Evolutionary conservation across 768 basidiomycete species (phyloP).

Genomic region (Calocybe cyanea): DNA sequence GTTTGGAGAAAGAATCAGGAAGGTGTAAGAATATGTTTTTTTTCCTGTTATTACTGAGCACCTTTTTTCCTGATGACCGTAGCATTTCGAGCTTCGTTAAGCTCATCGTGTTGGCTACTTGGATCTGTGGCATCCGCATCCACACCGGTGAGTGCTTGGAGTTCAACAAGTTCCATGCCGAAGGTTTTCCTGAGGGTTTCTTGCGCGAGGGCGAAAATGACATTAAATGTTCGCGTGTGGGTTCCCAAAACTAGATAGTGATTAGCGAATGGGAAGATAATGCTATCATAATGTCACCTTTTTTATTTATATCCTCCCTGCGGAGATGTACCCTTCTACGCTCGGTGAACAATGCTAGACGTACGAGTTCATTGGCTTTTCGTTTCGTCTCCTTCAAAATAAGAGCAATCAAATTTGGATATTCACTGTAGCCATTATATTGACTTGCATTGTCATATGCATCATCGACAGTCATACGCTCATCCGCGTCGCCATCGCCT

Average conservation of each 20-base stretch:
- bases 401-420: slow-evolving; percentile 3
- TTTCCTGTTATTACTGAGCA: slow-evolving; percentile 18
- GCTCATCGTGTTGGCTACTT: slow-evolving; percentile 37
- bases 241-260: slow-evolving; percentile 29
- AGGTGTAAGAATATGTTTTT: neutral
- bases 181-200: slow-evolving; percentile 58
- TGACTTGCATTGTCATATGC: slow-evolving; percentile 18
- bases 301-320: slow-evolving; percentile 85
- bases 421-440: neutral
- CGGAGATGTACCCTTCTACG: slow-evolving; percentile 61
- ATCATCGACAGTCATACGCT: slow-evolving; percentile 27
- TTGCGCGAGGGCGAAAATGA: slow-evolving; percentile 64
- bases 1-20: neutral
- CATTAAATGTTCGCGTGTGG: slow-evolving; percentile 57
- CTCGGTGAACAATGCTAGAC: slow-evolving; percentile 80
- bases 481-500: slow-evolving; percentile 28
- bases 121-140: slow-evolving; percentile 35
- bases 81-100: slow-evolving; percentile 41
- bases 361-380: slow-evolving; percentile 68
- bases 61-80: slow-evolving; percentile 69
- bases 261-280: neutral
- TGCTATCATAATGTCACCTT: slow-evolving; percentile 40
- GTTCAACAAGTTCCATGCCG: slow-evolving; percentile 82
- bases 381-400: slow-evolving; percentile 52
- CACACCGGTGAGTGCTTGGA: slow-evolving; percentile 57